Conservation (phyloP, 2,329 filamentous ascomycete genomes). For the Biscogniauxia mediterranea region DNA sequence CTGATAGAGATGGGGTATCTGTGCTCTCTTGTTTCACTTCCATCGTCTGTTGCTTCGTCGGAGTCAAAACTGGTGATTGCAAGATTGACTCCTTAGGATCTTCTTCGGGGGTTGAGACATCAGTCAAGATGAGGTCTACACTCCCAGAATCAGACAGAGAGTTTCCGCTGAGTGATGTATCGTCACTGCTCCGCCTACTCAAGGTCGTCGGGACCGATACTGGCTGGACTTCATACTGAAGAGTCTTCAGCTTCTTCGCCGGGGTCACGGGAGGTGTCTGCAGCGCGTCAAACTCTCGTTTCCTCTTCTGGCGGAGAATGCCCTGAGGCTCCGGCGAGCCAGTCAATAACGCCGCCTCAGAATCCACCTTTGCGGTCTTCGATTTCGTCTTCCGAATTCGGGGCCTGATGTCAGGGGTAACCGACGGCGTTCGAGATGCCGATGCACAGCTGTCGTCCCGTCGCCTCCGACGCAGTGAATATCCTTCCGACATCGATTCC, state of each 20-base stretch:
- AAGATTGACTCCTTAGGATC: constrained; percentile 42
- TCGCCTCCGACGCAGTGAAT: constrained; percentile 55
- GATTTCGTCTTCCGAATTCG: constrained; percentile 43
- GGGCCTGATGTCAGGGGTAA: constrained; percentile 54
- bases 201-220: constrained; percentile 28
- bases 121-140: constrained; percentile 36
- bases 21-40: constrained; percentile 35
- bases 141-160: constrained; percentile 35
- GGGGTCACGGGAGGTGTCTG: constrained; percentile 57
- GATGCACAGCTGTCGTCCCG: constrained; percentile 49
- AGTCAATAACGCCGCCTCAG: constrained; percentile 35
- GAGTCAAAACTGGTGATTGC: constrained; percentile 35
- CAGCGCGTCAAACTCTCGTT: constrained; percentile 43
- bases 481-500: constrained; percentile 47
- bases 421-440: constrained; percentile 56
- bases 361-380: constrained; percentile 34
- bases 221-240: constrained; percentile 30
- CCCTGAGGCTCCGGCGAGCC: constrained; percentile 33
- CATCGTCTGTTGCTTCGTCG: constrained; percentile 27
- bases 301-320: constrained; percentile 37
- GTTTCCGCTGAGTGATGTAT: constrained; percentile 28
- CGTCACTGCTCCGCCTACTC: constrained; percentile 41
- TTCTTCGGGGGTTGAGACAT: constrained; percentile 51
- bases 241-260: constrained; percentile 47
- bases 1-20: constrained; percentile 23